Evolutionary conservation across 169 alveolate genomes (phyloP), one percentile per base, ranked within the genome.

Genomic region (Plasmodium knowlesi): DNA sequence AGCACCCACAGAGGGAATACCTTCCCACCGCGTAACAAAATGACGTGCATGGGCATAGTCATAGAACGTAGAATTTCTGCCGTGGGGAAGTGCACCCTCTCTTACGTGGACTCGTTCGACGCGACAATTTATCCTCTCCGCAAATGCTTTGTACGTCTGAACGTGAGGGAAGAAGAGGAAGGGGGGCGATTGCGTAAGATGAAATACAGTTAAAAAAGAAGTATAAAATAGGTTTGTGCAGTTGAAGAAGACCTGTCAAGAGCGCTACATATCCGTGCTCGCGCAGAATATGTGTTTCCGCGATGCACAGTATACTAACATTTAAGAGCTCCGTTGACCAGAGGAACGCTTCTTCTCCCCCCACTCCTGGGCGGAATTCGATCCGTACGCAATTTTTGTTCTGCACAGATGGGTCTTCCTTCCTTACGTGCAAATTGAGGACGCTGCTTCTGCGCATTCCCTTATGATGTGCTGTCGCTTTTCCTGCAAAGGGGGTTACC

Each of bases 291-390:
- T 9, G 34, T 37, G 22, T n/a, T 22, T 14, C 8, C 22, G 3
- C 14, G 61, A 50, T 67, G 2, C 30, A 34, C 22, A 50, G 50
- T 39, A 32, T 85, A 25, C 76, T n/a, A 41, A 85, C 93, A 19
- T 85, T 85, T 41, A 85, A 30, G 50, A 88, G 25, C 53, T 88
- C 83, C 14, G 12, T 61, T 39, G 94, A 88, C 94, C 94, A 88
- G 5, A 61, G 25, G 41, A 79, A 14, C 10, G 94, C 94, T 30
- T 88, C 94, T 16, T 61, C 82, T 12, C 94, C 94, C 16, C 94
- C 94, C 19, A 88, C 73, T 22, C 89, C 94, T 3, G 94, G 90
- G 32, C 94, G 94, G 71, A 78, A 88, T 79, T 88, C 94, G 22
- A 88, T 88, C 46, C 94, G 89, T 79, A 88, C 61, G 3, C 25